Evolutionary conservation across 495 filamentous ascomycete species (phyloP), one percentile per base, ranked within the genome.

Genomic region (Penicillium macrosclerotiorum): DNA sequence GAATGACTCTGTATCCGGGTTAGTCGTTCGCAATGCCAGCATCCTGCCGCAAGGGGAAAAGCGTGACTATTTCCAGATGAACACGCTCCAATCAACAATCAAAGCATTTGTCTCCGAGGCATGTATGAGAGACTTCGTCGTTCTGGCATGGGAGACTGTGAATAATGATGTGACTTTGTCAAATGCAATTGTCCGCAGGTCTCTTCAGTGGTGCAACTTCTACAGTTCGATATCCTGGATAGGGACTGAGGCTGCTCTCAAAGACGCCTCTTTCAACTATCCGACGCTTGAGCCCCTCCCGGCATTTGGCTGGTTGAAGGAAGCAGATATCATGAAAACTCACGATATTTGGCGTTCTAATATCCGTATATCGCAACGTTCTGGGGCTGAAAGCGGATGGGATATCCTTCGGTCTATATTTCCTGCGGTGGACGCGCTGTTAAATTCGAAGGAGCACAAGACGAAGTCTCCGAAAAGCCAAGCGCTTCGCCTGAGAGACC

Each of bases 261-360:
- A 49, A 12, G 58, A 78, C 49, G 63, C 71, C 11, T 46, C 53
- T 6, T 37, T 69, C 6, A 68, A 70, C 31, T 52, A 50, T n/a
- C 59, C 63, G 4, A 62, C 54, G 5, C 38, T 56, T 2, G 67
- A 78, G 47, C 76, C 74, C 7, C 67, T 80, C 1, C 71, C 73
- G 11, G 71, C 77, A 13, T 80, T 82, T 49, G 66, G 75, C 29
- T 82, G 79, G 79, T 56, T 82, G 42, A 80, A 80, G 47, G 68
- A 77, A 39, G 54, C 69, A 1, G 64, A 71, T 19, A 62, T 77
- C 19, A 80, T 80, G 68, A 67, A 65, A 38, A 39, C 65, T 1
- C 79, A 82, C 42, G 73, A 80, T 30, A 57, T 47, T 16, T 82
- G 75, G 70, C 64, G 77, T 18, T 54, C 64, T 3, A 80, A 76